Conservation (phyloP, 1,139 yeast genomes). For the Pichia sp. region DNA sequence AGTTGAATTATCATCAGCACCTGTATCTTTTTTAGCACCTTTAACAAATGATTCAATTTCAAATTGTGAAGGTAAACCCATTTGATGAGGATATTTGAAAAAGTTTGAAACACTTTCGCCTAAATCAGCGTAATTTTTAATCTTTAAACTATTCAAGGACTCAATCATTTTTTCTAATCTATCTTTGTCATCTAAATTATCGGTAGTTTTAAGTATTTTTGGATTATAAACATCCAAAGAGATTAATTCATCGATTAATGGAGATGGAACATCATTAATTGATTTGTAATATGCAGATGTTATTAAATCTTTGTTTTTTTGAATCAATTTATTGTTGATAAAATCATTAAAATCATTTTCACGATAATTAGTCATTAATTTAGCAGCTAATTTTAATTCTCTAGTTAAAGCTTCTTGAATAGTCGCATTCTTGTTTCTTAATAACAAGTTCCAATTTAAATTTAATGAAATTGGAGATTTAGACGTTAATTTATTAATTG, state of each 20-base stretch:
- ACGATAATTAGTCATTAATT: slow-evolving; percentile 59
- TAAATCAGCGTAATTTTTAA: slow-evolving; percentile 25
- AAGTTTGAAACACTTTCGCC: slow-evolving; percentile 44
- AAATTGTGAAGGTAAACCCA: slow-evolving; percentile 71
- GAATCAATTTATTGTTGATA: slow-evolving; percentile 62
- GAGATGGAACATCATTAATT: slow-evolving; percentile 32
- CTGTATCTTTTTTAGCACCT: slow-evolving; percentile 57
- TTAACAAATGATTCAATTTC: slow-evolving; percentile 55
- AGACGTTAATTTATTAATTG: slow-evolving; percentile 47
- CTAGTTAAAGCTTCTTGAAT: slow-evolving; percentile 62
- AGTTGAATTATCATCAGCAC: slow-evolving; percentile 30
- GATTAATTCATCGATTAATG: slow-evolving; percentile 25
- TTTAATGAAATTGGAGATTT: slow-evolving; percentile 79
- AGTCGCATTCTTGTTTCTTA: slow-evolving; percentile 53
- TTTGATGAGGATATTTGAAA: slow-evolving; percentile 57
- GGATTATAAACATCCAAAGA: slow-evolving; percentile 26
- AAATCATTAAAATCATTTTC: slow-evolving; percentile 66
- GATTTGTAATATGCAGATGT: slow-evolving; percentile 28
- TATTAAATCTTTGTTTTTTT: slow-evolving; percentile 23
- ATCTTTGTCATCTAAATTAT: slow-evolving; percentile 10
- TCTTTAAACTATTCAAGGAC: slow-evolving; percentile 32
- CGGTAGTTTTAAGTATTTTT: slow-evolving; percentile 1
- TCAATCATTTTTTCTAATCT: slow-evolving; percentile 20
- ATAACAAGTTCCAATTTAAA: slow-evolving; percentile 64
- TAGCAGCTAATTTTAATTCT: slow-evolving; percentile 74